Evolutionary conservation across 1,139 yeast species (phyloP).

Genomic region (Sugiyamaella xylanicola): DNA sequence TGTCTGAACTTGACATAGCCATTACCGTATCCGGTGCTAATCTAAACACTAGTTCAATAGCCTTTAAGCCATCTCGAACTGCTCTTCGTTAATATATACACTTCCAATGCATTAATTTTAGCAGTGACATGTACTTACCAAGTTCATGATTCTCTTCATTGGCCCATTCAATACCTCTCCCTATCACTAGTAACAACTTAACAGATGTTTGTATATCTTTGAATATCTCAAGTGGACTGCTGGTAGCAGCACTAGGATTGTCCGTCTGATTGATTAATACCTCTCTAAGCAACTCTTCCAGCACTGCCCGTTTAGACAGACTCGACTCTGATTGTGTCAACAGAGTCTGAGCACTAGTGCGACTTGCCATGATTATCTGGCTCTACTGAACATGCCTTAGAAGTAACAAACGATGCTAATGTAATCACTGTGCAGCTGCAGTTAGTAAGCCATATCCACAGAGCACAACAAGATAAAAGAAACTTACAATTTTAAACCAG

Average conservation of each 20-base stretch:
- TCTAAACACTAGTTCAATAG: neutral
- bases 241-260: neutral
- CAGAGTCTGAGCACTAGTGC: conserved; percentile 14
- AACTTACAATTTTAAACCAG: neutral
- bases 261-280: conserved; percentile 12
- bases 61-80: conserved; percentile 11
- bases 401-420: too few species aligned
- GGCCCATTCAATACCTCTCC: conserved; percentile 17
- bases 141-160: conserved; percentile 4
- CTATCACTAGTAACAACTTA: conserved; percentile 22
- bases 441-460: too few species aligned
- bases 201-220: conserved; percentile 18
- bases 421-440: too few species aligned
- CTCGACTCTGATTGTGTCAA: conserved; percentile 23
- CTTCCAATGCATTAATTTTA: neutral
- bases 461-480: too few species aligned
- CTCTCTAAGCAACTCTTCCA: conserved; percentile 21
- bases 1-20: conserved; percentile 1
- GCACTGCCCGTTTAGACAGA: conserved; percentile 20
- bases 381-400: neutral
- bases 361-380: conserved; percentile 1
- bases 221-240: conserved; percentile 13
- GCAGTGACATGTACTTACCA: conserved; percentile 1
- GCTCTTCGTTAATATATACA: conserved; percentile 1
- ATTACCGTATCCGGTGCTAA: conserved; percentile 3